phyloP scores from a whole-genome alignment of 441 rosid genomes.

The Macaranga tanarius region DNA sequence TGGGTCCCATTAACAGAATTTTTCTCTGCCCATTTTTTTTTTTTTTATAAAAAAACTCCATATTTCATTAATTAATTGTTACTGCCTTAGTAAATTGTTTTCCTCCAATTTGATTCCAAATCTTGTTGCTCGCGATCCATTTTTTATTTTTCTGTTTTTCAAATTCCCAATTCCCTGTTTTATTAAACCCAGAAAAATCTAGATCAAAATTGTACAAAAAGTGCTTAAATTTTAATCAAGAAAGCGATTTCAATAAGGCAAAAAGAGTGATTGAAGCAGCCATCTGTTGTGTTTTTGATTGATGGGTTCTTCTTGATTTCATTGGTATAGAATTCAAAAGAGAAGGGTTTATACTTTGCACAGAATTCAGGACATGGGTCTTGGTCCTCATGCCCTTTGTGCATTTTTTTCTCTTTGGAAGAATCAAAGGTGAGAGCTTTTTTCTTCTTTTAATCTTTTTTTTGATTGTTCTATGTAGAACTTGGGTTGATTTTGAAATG shows the following conservation, averaged over 20 bases:
- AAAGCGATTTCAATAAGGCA: not conserved
- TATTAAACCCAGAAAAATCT: not conserved
- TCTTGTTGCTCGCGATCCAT: slow-evolving; percentile 32
- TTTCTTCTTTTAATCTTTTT: not conserved
- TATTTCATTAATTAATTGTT: no score
- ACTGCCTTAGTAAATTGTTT: no score
- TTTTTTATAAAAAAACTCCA: no score
- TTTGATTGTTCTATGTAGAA: not conserved
- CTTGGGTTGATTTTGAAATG: slow-evolving; percentile 14
- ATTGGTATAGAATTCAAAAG: slow-evolving; percentile 18
- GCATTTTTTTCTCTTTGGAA: slow-evolving; percentile 34
- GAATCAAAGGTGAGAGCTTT: slow-evolving; percentile 45
- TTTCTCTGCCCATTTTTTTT: not conserved
- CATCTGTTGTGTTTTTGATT: slow-evolving; percentile 10
- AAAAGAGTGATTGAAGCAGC: slow-evolving; percentile 13
- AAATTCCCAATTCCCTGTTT: slow-evolving; percentile 8
- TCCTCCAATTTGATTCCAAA: slow-evolving; percentile 2
- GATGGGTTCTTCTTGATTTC: slow-evolving; percentile 30
- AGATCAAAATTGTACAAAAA: not conserved
- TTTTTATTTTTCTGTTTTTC: not conserved
- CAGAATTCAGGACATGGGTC: slow-evolving; percentile 32
- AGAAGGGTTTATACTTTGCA: slow-evolving; percentile 20
- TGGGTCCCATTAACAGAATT: slow-evolving; percentile 19
- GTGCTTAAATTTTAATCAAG: not conserved
- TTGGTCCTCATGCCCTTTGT: slow-evolving; percentile 24